Conservation (phyloP, 768 basidiomycete species). For the Wakefieldia striispora region DNA sequence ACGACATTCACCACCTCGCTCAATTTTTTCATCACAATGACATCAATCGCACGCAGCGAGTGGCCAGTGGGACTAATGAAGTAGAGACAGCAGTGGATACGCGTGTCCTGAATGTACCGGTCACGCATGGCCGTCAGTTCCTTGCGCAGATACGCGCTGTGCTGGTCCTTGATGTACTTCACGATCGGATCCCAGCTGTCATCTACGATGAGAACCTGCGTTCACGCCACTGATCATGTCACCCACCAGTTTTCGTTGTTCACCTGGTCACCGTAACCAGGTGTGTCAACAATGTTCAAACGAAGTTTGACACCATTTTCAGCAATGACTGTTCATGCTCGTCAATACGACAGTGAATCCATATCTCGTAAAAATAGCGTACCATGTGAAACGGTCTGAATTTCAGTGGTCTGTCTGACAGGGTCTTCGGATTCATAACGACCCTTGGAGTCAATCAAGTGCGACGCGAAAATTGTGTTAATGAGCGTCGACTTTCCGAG, state of each 20-base stretch:
- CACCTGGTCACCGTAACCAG: constrained; percentile 97
- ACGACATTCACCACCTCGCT: constrained; percentile 99
- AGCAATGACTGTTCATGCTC: constrained; percentile 66
- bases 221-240: neutral
- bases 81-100: constrained; percentile 97
- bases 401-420: constrained; percentile 94
- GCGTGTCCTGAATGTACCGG: constrained; percentile 96
- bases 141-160: constrained; percentile 97
- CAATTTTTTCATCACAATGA: constrained; percentile 98
- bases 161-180: constrained; percentile 99
- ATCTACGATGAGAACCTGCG: neutral
- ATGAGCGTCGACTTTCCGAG: constrained; percentile 98
- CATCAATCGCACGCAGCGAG: constrained; percentile 91
- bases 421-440: constrained; percentile 84
- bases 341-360: constrained; percentile 8
- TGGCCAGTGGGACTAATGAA: constrained; percentile 99
- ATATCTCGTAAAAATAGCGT: constrained; percentile 25
- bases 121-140: constrained; percentile 99
- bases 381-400: constrained; percentile 95
- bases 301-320: constrained; percentile 95
- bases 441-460: constrained; percentile 97
- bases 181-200: constrained; percentile 98
- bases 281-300: constrained; percentile 98
- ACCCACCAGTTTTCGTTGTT: constrained; percentile 97
- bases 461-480: constrained; percentile 98